These are phyloP conservation scores for Aureobasidium sp. DNA, from an alignment of 2,329 filamentous ascomycete genomes.

Conservation along the genomic window DNA sequence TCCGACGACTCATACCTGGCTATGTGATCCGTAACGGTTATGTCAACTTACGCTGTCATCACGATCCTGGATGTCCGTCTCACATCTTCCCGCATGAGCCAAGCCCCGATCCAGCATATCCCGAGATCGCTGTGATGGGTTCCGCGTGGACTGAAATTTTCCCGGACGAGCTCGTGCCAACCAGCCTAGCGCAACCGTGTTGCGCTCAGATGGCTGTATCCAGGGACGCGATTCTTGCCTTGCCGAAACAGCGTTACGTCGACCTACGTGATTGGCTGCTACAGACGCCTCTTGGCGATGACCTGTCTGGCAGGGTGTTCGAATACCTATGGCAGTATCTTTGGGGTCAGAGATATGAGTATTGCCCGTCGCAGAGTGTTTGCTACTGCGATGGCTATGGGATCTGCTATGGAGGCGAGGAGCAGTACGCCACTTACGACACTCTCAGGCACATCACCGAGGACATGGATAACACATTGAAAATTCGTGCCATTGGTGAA, in stretches of 20 bases:
- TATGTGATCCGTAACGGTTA: constrained; percentile 29
- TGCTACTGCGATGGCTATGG: constrained; percentile 73
- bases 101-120: not conserved
- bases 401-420: constrained; percentile 61
- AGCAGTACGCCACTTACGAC: constrained; percentile 55
- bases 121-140: constrained; percentile 9
- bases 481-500: not conserved
- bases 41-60: constrained; percentile 32
- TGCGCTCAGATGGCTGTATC: not conserved
- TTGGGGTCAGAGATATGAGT: constrained; percentile 58
- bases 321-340: constrained; percentile 72
- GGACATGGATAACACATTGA: constrained; percentile 28
- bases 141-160: constrained; percentile 19
- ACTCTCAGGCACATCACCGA: constrained; percentile 48
- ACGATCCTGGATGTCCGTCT: constrained; percentile 29
- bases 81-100: constrained; percentile 27
- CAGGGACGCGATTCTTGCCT: constrained; percentile 59
- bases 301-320: constrained; percentile 67
- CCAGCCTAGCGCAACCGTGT: not conserved
- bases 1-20: constrained; percentile 25
- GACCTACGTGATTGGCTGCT: constrained; percentile 68
- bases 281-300: constrained; percentile 59
- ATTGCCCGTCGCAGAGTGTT: constrained; percentile 58
- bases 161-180: constrained; percentile 7
- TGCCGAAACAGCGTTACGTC: constrained; percentile 59